Percentiles rank a stretch among this genome's conserved stretches.
These are phyloP conservation scores for Malbranchea cinnamomea DNA, from an alignment of 2,329 filamentous ascomycete species.

Conservation along the genomic window DNA sequence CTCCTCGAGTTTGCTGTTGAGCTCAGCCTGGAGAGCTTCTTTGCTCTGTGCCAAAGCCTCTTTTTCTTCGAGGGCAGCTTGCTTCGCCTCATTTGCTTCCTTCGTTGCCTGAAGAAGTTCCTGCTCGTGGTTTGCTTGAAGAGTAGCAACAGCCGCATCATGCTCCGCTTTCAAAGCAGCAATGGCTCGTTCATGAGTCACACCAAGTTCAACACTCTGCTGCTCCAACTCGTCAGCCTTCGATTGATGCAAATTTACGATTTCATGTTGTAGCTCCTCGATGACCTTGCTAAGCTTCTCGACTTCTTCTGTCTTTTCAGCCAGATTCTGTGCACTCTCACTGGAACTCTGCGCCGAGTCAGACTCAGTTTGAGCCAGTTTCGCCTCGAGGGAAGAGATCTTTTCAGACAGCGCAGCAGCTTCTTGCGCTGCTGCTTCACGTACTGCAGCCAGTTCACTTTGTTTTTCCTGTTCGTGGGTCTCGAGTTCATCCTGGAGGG, in stretches of 20 bases:
- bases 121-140: constrained; percentile 7
- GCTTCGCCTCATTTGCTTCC: constrained; percentile 7
- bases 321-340: constrained; percentile 12
- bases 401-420: constrained; percentile 20
- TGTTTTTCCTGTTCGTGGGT: constrained; percentile 22
- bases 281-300: constrained; percentile 20
- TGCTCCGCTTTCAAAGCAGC: constrained; percentile 11
- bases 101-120: constrained; percentile 11
- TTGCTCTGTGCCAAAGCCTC: constrained; percentile 8
- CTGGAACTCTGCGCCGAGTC: constrained; percentile 13
- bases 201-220: constrained; percentile 6
- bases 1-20: constrained; percentile 8
- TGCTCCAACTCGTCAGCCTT: constrained; percentile 8
- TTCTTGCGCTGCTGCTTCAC: constrained; percentile 18
- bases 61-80: constrained; percentile 9
- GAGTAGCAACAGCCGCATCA: constrained; percentile 8
- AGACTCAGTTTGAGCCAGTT: constrained; percentile 20
- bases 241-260: constrained; percentile 11
- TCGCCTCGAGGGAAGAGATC: constrained; percentile 20
- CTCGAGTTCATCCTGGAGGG: constrained; percentile 24
- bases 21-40: constrained; percentile 5
- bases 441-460: constrained; percentile 22
- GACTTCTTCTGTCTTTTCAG: constrained; percentile 22
- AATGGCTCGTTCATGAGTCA: constrained; percentile 8
- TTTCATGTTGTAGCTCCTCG: constrained; percentile 20